A percentile compares a stretch with the other conserved stretches of the same genome.
These are phyloP conservation scores for Talaromyces amestolkiae DNA, from an alignment of 2,329 filamentous ascomycete species.

Conservation along the genomic window DNA sequence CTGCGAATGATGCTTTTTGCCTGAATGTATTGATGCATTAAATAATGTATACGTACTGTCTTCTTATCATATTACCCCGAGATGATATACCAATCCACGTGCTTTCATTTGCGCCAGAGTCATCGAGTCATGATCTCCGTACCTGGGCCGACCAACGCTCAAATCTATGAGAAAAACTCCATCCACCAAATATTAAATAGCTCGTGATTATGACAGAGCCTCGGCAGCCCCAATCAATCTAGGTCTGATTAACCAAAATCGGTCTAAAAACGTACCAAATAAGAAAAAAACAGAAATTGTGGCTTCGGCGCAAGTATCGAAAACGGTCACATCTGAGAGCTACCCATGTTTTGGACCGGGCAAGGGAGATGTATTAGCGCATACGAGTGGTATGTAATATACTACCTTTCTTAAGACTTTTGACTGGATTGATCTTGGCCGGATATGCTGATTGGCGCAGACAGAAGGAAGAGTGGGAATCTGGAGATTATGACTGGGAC, in stretches of 20 bases:
- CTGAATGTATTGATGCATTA: not conserved
- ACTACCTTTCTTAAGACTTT: not conserved
- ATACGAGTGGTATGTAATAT: not conserved
- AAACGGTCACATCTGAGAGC: not conserved
- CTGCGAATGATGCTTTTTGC: constrained; percentile 19
- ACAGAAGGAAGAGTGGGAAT: not conserved
- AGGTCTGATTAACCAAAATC: too few species aligned
- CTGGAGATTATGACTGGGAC: not conserved
- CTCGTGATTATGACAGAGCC: not conserved
- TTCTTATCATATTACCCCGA: not conserved
- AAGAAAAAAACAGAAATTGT: not conserved
- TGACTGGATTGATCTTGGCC: not conserved
- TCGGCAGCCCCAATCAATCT: not conserved
- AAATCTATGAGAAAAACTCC: too few species aligned
- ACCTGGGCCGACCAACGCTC: too few species aligned
- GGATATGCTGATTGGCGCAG: not conserved
- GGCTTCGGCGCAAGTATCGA: not conserved
- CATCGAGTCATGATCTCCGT: not conserved
- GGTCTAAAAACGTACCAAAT: not conserved
- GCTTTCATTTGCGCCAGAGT: not conserved
- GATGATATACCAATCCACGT: not conserved
- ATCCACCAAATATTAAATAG: not conserved
- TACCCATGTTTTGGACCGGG: too few species aligned
- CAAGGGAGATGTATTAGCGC: not conserved
- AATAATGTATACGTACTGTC: not conserved